Evolutionary conservation across 257 asterid species (phyloP).

Genomic region (Cinchona pubescens): DNA sequence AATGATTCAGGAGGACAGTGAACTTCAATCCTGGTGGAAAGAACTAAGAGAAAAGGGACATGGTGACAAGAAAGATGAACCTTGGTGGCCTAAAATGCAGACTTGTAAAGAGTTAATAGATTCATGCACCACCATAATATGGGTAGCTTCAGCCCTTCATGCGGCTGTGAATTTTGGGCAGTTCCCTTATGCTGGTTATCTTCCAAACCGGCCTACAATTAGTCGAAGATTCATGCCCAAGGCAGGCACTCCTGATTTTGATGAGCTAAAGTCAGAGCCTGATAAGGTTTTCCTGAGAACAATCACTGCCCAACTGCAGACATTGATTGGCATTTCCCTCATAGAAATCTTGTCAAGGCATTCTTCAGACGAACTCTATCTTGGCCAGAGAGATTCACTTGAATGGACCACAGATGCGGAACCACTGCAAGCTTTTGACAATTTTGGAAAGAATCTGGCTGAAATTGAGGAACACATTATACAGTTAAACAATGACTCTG

Average conservation of each 20-base stretch:
- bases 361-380: constrained; percentile 56
- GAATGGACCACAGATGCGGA: constrained; percentile 62
- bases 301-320: constrained; percentile 56
- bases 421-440: constrained; percentile 45
- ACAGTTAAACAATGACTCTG: constrained; percentile 43
- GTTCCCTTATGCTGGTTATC: constrained; percentile 64
- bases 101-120: constrained; percentile 46
- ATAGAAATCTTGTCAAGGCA: constrained; percentile 70
- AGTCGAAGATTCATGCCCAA: constrained; percentile 71
- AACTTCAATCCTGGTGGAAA: constrained; percentile 81
- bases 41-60: constrained; percentile 66
- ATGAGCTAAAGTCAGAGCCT: constrained; percentile 55
- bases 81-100: constrained; percentile 80
- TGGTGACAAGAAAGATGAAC: constrained; percentile 59
- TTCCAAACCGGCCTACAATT: constrained; percentile 62
- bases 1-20: constrained; percentile 40
- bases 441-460: constrained; percentile 44
- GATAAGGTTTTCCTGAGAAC: constrained; percentile 60
- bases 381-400: constrained; percentile 55
- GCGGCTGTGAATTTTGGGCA: constrained; percentile 73
- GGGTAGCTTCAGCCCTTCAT: constrained; percentile 81
- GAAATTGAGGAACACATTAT: constrained; percentile 43
- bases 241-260: constrained; percentile 48
- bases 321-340: constrained; percentile 56
- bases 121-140: constrained; percentile 63